Conservation (phyloP, 2,329 filamentous ascomycete genomes). For the Talaromyces funiculosus region DNA sequence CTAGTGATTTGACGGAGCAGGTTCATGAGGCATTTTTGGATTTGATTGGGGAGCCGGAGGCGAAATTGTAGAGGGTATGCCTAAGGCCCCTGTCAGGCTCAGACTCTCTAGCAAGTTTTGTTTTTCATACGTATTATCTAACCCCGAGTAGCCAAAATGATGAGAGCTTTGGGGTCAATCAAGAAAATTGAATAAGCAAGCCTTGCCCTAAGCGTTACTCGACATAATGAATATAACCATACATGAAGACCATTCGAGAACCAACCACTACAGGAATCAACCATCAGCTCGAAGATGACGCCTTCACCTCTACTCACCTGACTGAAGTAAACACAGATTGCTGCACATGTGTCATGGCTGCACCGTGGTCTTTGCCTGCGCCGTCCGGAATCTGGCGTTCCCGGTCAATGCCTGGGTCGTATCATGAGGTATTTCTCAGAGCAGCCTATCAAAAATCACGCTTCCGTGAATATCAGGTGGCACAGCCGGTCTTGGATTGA, state of each 20-base stretch:
- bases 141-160: not conserved
- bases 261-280: not conserved
- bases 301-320: not conserved
- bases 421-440: not conserved
- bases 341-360: slow-evolving; percentile 2
- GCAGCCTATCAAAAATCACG: not conserved
- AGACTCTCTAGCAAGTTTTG: too few species aligned
- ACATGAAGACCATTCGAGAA: not conserved
- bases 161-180: not conserved
- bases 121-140: not conserved
- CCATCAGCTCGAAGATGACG: not conserved
- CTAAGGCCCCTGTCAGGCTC: too few species aligned
- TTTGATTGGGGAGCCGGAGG: slow-evolving; percentile 67
- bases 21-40: slow-evolving; percentile 76
- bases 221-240: not conserved
- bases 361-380: slow-evolving; percentile 1
- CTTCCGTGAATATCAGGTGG: not conserved
- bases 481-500: not conserved
- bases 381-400: not conserved
- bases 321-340: not conserved
- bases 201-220: not conserved
- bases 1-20: slow-evolving; percentile 86
- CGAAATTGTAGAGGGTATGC: slow-evolving; percentile 24
- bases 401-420: not conserved
- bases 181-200: not conserved